Conservation (phyloP, 164 flowering plant genomes). For the Aristolochia fimbriata region DNA sequence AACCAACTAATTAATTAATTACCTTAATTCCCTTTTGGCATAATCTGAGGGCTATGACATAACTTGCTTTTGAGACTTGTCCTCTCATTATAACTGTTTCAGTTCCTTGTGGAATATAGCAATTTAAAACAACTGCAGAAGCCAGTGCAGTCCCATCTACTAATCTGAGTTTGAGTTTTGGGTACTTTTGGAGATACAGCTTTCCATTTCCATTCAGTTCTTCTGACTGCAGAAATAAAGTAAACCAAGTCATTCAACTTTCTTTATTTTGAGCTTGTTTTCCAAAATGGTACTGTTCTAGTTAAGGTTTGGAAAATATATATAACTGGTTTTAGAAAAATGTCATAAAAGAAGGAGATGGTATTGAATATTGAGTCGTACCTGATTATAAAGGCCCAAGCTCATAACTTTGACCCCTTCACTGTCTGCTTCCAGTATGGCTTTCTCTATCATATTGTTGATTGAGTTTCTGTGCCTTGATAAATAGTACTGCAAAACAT, state of each 20-base stretch:
- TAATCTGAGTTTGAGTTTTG: conserved; percentile 40
- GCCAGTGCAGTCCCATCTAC: conserved; percentile 72
- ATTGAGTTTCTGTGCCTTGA: conserved; percentile 32
- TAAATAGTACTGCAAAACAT: conserved; percentile 27
- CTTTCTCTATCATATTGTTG: conserved; percentile 52
- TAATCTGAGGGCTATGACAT: conserved; percentile 22
- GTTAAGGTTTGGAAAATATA: too few relatives aligned
- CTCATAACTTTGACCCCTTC: conserved; percentile 51
- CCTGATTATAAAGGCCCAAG: conserved; percentile 70
- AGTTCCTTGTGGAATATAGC: conserved; percentile 50
- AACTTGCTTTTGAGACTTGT: conserved; percentile 30
- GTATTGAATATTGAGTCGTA: conserved; percentile 7
- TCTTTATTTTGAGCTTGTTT: too few relatives aligned
- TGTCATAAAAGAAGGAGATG: too few relatives aligned
- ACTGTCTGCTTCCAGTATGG: conserved; percentile 49
- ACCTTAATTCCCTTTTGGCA: conserved; percentile 48
- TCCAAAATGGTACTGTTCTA: too few relatives aligned
- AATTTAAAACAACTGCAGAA: conserved; percentile 45
- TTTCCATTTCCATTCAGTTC: conserved; percentile 55
- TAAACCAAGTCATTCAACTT: too few relatives aligned
- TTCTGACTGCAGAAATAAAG: conserved; percentile 29
- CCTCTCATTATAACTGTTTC: conserved; percentile 42
- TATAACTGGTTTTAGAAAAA: too few relatives aligned
- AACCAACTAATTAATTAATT: too few relatives aligned
- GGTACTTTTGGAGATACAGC: conserved; percentile 36